phyloP scores from a whole-genome alignment of 202 grass and related monocot species.

The Digitaria exilis region DNA sequence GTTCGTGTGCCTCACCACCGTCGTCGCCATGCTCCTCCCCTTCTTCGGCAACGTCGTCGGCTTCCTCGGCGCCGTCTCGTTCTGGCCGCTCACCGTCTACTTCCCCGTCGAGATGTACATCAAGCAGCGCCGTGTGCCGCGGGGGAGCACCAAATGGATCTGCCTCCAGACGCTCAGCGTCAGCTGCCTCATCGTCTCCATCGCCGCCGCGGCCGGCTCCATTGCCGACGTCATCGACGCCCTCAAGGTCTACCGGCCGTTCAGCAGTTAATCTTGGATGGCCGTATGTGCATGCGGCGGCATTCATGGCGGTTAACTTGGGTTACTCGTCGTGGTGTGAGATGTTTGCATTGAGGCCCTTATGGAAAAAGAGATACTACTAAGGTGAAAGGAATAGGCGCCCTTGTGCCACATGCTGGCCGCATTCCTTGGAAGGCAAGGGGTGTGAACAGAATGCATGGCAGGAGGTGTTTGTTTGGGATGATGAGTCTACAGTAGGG shows the following conservation, averaged over 20 bases:
- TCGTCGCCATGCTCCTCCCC: constrained; percentile 76
- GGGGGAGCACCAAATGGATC: constrained; percentile 27
- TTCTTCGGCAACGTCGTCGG: constrained; percentile 85
- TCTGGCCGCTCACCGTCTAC: constrained; percentile 88
- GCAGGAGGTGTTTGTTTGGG: background rate
- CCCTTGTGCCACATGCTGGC: background rate
- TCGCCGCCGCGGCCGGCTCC: constrained; percentile 21
- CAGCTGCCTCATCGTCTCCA: background rate
- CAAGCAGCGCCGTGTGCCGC: constrained; percentile 39
- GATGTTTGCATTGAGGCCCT: background rate
- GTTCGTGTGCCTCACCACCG: constrained; percentile 83
- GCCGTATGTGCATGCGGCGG: constrained; percentile 3
- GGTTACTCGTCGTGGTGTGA: background rate
- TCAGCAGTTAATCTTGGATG: constrained; percentile 17
- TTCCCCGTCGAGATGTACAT: constrained; percentile 90
- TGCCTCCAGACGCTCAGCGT: constrained; percentile 23
- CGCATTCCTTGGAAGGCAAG: background rate
- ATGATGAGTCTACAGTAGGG: background rate
- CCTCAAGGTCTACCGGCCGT: constrained; percentile 35
- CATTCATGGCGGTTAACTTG: background rate
- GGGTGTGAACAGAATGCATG: background rate
- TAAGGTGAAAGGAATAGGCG: background rate
- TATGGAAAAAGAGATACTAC: background rate
- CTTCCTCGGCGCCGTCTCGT: constrained; percentile 72
- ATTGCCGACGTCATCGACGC: constrained; percentile 31